Conservation (phyloP, 2,329 filamentous ascomycete species). For the Coniochaeta sp. region DNA sequence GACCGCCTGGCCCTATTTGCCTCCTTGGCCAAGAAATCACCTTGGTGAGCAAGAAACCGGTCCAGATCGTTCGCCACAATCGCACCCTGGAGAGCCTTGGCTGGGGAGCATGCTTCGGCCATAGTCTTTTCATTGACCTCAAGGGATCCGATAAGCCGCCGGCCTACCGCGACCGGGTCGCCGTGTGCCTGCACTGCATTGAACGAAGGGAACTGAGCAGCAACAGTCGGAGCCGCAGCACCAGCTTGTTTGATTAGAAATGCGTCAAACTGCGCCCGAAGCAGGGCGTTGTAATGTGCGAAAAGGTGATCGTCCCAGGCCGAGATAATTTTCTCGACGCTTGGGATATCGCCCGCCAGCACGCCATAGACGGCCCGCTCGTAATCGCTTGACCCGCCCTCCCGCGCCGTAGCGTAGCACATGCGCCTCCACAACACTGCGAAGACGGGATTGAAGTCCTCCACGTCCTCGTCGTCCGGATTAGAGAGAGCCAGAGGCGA, state of each 20-base stretch:
- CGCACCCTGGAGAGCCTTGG: slow-evolving; percentile 71
- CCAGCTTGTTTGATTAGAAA: slow-evolving; percentile 53
- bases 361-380: slow-evolving; percentile 88
- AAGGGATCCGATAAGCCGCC: slow-evolving; percentile 53
- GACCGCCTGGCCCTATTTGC: slow-evolving; percentile 36
- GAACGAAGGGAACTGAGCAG: slow-evolving; percentile 54
- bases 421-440: slow-evolving; percentile 68
- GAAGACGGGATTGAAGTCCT: slow-evolving; percentile 35
- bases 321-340: slow-evolving; percentile 68
- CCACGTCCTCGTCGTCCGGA: slow-evolving; percentile 33
- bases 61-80: slow-evolving; percentile 59
- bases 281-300: slow-evolving; percentile 77
- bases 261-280: slow-evolving; percentile 71
- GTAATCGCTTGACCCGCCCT: slow-evolving; percentile 64
- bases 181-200: slow-evolving; percentile 59
- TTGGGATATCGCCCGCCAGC: slow-evolving; percentile 75
- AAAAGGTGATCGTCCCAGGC: slow-evolving; percentile 86
- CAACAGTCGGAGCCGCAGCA: slow-evolving; percentile 43
- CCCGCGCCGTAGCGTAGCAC: slow-evolving; percentile 64
- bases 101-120: slow-evolving; percentile 54
- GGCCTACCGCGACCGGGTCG: slow-evolving; percentile 42
- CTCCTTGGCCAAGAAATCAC: slow-evolving; percentile 39
- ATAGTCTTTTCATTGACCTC: slow-evolving; percentile 48
- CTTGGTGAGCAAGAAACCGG: slow-evolving; percentile 52
- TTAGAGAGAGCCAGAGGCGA: slow-evolving; percentile 60